Base-by-base conservation (phyloP, 768 basidiomycete genomes). In the Podaxis rugospora region DNA sequence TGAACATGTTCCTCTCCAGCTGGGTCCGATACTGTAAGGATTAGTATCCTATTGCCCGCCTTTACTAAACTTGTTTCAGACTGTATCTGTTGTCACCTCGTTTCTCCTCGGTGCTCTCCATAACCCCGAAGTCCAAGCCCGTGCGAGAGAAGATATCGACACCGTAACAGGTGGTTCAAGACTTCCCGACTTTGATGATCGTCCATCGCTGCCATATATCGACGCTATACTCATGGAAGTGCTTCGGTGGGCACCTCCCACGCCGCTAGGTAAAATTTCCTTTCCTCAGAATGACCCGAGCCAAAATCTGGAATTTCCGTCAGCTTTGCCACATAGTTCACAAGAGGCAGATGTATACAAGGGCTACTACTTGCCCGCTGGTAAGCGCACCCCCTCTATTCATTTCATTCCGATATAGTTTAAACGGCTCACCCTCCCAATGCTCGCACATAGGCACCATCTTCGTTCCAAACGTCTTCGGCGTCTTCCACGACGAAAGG, bases 71-170 rank as follows among this genome's bases (percentile, higher is more conserved):
- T 21, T 7, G 11, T 32, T 2, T 2, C 27, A 49, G 44, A 57
- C 55, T 23, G 55, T 25, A 13, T 63, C 57, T 32, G 59, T 16
- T 37, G 51, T 56, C 50, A 59, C 55, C 51, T 59, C 52, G 21
- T 57, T 69, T 37, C 21, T 65, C 16, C 42, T 65, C 28, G 49
- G 50, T 21, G 71, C 81, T 75, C 71, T 71, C 2, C 68, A 72
- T n/a, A 70, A 76, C 63, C 82, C 81, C 0, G 75, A 76, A 1
- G 71, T 64, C 18, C 79, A 75, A 66, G 71, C 69, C 50, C 73
- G 67, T 59, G 81, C 78, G 6, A 78, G 78, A 46, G 71, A 68
- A 51, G 81, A 82, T 69, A 66, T 82, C 32, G 79, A 81, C 59
- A 63, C 69, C 18, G 69, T 76, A 7, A 27, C 79, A 47, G 77